These are phyloP conservation scores for Annulohypoxylon truncatum DNA, from an alignment of 2,329 filamentous ascomycete genomes.

Conservation along the genomic window DNA sequence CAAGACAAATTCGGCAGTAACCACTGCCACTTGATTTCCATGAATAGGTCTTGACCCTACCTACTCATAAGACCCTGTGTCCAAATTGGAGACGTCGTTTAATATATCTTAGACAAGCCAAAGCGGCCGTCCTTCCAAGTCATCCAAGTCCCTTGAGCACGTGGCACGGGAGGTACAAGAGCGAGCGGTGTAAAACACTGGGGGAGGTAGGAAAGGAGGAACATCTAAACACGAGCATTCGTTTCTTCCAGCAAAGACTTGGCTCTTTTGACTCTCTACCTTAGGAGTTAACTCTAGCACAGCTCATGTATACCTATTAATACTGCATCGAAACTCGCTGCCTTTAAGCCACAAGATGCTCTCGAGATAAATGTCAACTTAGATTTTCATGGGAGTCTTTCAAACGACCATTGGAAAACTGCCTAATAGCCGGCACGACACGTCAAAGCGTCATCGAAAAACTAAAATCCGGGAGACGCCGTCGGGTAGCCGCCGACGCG, in stretches of 20 bases:
- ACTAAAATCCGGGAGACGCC: conserved; percentile 8
- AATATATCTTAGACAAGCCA: conserved; percentile 24
- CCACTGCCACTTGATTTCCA: neutral
- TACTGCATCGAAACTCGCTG: no score
- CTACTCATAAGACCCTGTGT: neutral
- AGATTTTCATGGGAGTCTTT: no score
- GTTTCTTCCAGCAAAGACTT: no score
- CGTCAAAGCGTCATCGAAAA: conserved; percentile 12
- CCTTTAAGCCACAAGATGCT: no score
- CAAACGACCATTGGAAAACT: no score
- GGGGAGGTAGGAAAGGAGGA: no score
- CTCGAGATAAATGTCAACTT: no score
- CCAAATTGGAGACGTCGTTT: neutral
- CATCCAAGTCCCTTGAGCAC: neutral
- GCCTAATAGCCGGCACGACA: neutral
- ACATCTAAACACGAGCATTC: no score
- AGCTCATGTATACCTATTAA: no score
- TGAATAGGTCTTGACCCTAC: neutral
- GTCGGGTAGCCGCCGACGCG: conserved; percentile 11
- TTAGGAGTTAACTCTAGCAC: no score
- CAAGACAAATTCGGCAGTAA: neutral
- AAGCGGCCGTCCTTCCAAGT: neutral
- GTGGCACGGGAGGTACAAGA: no score
- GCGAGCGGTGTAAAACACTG: neutral
- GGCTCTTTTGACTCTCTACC: no score